Evolutionary conservation across 2,329 filamentous ascomycete genomes (phyloP).

Genomic region (Aureobasidium sp.): DNA sequence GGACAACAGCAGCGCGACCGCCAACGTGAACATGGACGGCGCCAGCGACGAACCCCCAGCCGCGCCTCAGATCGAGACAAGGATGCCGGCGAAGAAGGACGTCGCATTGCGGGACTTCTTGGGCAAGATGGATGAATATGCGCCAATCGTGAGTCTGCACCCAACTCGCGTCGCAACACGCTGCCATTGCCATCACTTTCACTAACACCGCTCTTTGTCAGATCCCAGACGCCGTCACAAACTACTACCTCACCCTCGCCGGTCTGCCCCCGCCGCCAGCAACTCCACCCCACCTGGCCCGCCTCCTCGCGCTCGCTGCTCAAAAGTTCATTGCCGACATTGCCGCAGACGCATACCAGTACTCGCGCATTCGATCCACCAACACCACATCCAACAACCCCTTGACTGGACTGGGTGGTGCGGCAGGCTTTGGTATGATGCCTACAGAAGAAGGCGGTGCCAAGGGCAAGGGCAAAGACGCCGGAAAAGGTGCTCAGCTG

Average conservation of each 20-base stretch:
- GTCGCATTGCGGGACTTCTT: constrained; percentile 87
- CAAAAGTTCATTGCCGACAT: constrained; percentile 99
- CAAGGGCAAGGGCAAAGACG: constrained; percentile 38
- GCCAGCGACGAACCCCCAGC: constrained; percentile 27
- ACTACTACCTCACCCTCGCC: constrained; percentile 95
- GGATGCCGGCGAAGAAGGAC: constrained; percentile 78
- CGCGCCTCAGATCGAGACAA: constrained; percentile 47
- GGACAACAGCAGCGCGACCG: background rate
- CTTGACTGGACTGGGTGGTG: constrained; percentile 76
- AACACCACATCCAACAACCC: constrained; percentile 87
- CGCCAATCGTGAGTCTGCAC: constrained; percentile 71
- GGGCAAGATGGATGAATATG: constrained; percentile 95
- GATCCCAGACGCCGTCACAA: constrained; percentile 96
- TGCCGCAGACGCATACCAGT: constrained; percentile 95
- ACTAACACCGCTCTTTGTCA: constrained; percentile 31
- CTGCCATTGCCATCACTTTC: background rate
- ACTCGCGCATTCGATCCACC: constrained; percentile 88
- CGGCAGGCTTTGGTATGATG: constrained; percentile 61
- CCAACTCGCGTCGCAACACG: constrained; percentile 2
- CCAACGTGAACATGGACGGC: constrained; percentile 26
- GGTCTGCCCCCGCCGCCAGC: constrained; percentile 88
- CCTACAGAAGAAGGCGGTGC: constrained; percentile 44
- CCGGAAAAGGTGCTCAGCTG: constrained; percentile 35
- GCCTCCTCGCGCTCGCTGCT: constrained; percentile 90
- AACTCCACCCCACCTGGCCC: constrained; percentile 82